Percentiles rank a stretch among this genome's conserved stretches.
Conservation (phyloP, 192 early-diverging fungal genomes). For the Hyaloraphidium curvatum region DNA sequence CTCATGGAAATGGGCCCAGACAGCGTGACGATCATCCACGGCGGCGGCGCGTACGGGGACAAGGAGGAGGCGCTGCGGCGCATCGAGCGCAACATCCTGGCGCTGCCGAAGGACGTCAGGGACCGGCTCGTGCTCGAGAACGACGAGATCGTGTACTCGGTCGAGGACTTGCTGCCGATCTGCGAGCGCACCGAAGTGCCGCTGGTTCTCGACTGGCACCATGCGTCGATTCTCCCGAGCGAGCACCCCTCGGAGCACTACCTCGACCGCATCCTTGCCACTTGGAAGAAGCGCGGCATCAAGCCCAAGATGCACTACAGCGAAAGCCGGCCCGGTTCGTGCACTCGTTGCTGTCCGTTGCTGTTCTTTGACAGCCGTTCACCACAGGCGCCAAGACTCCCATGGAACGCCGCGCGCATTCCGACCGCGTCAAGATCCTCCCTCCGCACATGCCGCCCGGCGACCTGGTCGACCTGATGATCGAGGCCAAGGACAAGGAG, state of each 20-base stretch:
- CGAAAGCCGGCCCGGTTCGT: no score
- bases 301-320: slow-evolving; percentile 28
- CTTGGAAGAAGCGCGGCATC: slow-evolving; percentile 21
- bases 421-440: slow-evolving; percentile 15
- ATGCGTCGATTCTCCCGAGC: slow-evolving; percentile 12
- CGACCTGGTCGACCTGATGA: slow-evolving; percentile 27
- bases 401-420: slow-evolving; percentile 21
- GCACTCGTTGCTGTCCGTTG: no score
- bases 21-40: slow-evolving; percentile 24
- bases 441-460: slow-evolving; percentile 16
- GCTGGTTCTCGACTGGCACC: slow-evolving; percentile 27
- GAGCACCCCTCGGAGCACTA: slow-evolving; percentile 5
- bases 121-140: slow-evolving; percentile 27
- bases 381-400: slow-evolving; percentile 16
- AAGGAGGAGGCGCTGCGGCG: slow-evolving; percentile 10
- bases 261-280: slow-evolving; percentile 18
- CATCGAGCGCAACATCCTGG: slow-evolving; percentile 16
- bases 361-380: no score
- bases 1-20: slow-evolving; percentile 19
- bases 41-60: slow-evolving; percentile 8
- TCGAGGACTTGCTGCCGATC: slow-evolving; percentile 21
- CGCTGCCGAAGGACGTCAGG: slow-evolving; percentile 14
- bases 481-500: slow-evolving; percentile 36
- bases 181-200: slow-evolving; percentile 23
- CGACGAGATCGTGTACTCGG: slow-evolving; percentile 25